Evolutionary conservation across 371 early-diverging fungal species (phyloP), one percentile per base, ranked within the genome.

Genomic region (Umbelopsis sp.): DNA sequence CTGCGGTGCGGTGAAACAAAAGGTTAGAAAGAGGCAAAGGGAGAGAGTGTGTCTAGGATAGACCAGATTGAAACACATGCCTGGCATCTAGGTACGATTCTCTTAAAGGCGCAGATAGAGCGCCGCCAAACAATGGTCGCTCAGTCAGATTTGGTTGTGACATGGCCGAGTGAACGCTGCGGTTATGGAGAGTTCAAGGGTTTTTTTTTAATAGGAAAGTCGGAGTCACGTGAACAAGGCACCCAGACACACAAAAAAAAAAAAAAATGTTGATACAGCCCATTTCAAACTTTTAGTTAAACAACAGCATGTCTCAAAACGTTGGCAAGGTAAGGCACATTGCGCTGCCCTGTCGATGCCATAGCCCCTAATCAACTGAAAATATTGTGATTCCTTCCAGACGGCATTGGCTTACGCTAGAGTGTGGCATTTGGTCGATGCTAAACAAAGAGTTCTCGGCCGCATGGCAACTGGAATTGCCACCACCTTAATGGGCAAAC

Each of bases 381-480:
- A 37, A 16, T 7, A 53, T 45, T 22, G 44, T 52, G 66, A 4
- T 48, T 20, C 16, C 32, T 57, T 52, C 35, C 80, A 95, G 95
- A 95, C 96, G 38, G 93, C 94, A 29, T 83, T 97, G 72, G 95
- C 96, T 18, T 95, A 95, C 72, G 93, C 96, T 65, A 87, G 96
- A 65, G 91, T 96, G 45, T 99, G 98, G 98, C 98, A 97, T 81
- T 80, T 95, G 44, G 97, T 97, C 53, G 97, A 98, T 80, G 96
- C 96, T 18, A 89, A 90, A 69, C 94, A 93, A 66, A 89, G 95
- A 78, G 85, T 93, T 20, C 87, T 99, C 45, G 98, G 98, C 20
- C 89, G 92, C 62, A 85, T 99, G 77, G 91, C 97, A 12, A 89
- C 93, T 44, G 84, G 91, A 48, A 92, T 98, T 66, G 93, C 95